A percentile compares a stretch with the other conserved stretches of the same genome.
phyloP scores from a whole-genome alignment of 169 alveolate species.

The Cryptosporidium andersoni region DNA sequence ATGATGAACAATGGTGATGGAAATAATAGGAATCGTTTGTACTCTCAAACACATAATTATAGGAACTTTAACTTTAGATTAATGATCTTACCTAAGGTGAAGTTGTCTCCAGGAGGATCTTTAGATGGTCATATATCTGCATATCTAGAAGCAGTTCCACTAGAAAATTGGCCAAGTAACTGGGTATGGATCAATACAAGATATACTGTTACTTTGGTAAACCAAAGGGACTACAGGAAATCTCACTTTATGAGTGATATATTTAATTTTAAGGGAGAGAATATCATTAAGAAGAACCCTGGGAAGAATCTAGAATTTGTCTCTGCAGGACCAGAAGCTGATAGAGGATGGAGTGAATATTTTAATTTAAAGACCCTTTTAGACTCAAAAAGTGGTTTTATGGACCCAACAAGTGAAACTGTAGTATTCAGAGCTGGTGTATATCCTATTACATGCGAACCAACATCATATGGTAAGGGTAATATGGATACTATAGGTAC shows the following conservation, averaged over 20 bases:
- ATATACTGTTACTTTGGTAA: slow-evolving; percentile 80
- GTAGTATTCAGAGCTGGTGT: slow-evolving; percentile 69
- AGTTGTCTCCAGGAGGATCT: slow-evolving; percentile 43
- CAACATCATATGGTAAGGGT: slow-evolving; percentile 16
- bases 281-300: slow-evolving; percentile 2
- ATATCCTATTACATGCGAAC: slow-evolving; percentile 50
- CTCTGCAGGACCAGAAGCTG: slow-evolving; percentile 67
- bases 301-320: slow-evolving; percentile 6
- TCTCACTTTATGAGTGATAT: slow-evolving; percentile 74
- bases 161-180: slow-evolving; percentile 85
- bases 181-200: slow-evolving; percentile 85
- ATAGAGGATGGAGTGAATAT: slow-evolving; percentile 69
- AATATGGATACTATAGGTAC: slow-evolving; percentile 35
- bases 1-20: slow-evolving; percentile 63
- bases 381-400: slow-evolving; percentile 47
- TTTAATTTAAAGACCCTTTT: slow-evolving; percentile 40
- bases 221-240: slow-evolving; percentile 77
- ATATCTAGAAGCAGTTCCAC: slow-evolving; percentile 80
- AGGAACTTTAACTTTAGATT: slow-evolving; percentile 54
- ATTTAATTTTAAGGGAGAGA: slow-evolving; percentile 64
- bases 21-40: slow-evolving; percentile 22
- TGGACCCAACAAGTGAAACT: slow-evolving; percentile 26
- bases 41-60: slow-evolving; percentile 45
- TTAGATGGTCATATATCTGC: slow-evolving; percentile 73
- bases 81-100: slow-evolving; percentile 59